Percentiles rank a stretch among this genome's conserved stretches.
Evolutionary conservation across 1,284 basidiomycete genomes (phyloP).

Genomic region (Fomitopsis palustris): DNA sequence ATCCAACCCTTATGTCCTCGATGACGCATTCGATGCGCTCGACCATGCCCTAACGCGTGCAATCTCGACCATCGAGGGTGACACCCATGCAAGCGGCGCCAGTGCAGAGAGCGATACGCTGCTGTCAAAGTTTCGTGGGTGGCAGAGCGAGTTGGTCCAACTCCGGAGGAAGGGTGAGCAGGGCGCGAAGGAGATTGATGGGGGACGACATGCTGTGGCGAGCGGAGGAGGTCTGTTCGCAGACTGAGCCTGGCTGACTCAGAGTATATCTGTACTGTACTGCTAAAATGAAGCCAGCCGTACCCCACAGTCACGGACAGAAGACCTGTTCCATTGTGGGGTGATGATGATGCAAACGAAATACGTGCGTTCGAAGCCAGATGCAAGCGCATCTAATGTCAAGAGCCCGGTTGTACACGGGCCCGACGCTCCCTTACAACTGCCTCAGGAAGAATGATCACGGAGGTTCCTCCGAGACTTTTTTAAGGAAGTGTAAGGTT

Average conservation of each 20-base stretch:
- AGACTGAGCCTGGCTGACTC: background rate
- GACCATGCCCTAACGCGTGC: conserved; percentile 20
- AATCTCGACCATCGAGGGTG: conserved; percentile 19
- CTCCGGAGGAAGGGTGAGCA: conserved; percentile 11
- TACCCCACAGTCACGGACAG: too few relatives aligned
- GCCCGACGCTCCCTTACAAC: too few relatives aligned
- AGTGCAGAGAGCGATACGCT: conserved; percentile 16
- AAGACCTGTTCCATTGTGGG: too few relatives aligned
- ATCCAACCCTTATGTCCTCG: conserved; percentile 24
- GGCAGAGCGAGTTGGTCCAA: conserved; percentile 19
- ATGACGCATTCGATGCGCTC: conserved; percentile 18
- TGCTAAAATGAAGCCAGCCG: background rate
- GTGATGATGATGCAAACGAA: too few relatives aligned
- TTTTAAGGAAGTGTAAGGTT: too few relatives aligned
- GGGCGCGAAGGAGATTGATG: background rate
- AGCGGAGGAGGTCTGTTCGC: conserved; percentile 3
- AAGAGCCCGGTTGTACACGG: too few relatives aligned
- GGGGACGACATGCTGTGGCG: background rate
- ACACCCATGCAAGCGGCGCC: conserved; percentile 19
- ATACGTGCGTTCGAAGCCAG: too few relatives aligned
- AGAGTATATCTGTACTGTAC: too few relatives aligned
- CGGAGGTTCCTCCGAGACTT: too few relatives aligned
- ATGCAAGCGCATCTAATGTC: too few relatives aligned
- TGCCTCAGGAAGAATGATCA: too few relatives aligned
- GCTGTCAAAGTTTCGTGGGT: conserved; percentile 21